Percentiles rank a stretch among this genome's conserved stretches.
Evolutionary conservation across 2,329 filamentous ascomycete species (phyloP).

Genomic region (Ilyonectria destructans): DNA sequence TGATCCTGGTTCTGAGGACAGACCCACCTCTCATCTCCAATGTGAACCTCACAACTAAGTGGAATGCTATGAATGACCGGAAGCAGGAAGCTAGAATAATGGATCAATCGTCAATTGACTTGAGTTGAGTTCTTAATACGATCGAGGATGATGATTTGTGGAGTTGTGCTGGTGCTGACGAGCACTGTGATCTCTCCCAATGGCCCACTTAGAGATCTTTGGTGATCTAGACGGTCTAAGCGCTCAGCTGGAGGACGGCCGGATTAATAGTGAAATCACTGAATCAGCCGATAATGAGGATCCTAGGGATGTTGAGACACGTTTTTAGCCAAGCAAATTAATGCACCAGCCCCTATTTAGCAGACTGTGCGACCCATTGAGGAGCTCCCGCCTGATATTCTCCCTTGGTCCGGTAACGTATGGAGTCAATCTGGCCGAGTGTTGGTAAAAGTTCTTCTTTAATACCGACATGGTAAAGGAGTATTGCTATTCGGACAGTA

Average conservation of each 20-base stretch:
- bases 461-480: too few relatives aligned
- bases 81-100: neutral
- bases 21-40: neutral
- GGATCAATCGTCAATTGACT: too few relatives aligned
- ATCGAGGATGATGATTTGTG: neutral
- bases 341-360: neutral
- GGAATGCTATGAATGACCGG: neutral
- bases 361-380: neutral
- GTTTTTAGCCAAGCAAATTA: too few relatives aligned
- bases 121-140: neutral
- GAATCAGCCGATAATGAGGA: neutral
- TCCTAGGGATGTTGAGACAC: neutral
- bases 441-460: too few relatives aligned
- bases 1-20: slow-evolving; percentile 39
- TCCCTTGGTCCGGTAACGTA: neutral
- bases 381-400: too few relatives aligned
- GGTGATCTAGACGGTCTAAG: neutral
- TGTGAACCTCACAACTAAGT: neutral
- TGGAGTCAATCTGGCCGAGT: too few relatives aligned
- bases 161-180: neutral
- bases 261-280: neutral
- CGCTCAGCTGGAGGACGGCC: neutral
- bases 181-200: neutral
- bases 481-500: too few relatives aligned
- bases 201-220: neutral